These are phyloP conservation scores for Acanthamoeba healyi DNA, from an alignment of 208 protist species.

Conservation along the genomic window DNA sequence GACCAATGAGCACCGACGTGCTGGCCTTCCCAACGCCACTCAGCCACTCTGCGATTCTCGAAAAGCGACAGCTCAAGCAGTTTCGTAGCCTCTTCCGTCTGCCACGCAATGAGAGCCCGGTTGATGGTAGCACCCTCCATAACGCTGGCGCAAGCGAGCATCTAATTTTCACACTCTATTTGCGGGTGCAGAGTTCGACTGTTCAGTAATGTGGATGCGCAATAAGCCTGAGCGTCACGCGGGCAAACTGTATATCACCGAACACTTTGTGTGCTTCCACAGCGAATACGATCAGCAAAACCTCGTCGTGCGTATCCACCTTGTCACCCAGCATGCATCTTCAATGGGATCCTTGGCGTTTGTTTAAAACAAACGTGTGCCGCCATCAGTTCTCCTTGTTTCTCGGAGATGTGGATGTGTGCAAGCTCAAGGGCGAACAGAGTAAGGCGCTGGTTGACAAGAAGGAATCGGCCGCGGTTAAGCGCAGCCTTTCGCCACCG, in stretches of 20 bases:
- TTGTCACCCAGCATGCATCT: background rate
- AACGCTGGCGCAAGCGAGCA: too few species aligned
- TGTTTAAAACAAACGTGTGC: background rate
- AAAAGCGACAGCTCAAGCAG: constrained; percentile 15
- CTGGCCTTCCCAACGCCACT: constrained; percentile 39
- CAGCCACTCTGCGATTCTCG: constrained; percentile 1
- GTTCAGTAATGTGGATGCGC: constrained; percentile 27
- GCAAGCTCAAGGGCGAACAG: constrained; percentile 21
- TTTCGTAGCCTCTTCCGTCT: constrained; percentile 40
- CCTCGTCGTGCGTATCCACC: background rate
- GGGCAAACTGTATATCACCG: constrained; percentile 52
- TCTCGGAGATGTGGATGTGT: background rate
- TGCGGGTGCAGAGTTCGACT: background rate
- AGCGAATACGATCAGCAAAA: background rate
- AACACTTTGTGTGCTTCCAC: constrained; percentile 57
- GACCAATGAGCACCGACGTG: constrained; percentile 30
- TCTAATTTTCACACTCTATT: background rate
- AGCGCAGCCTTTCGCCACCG: background rate
- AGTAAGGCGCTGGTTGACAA: background rate
- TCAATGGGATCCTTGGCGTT: background rate
- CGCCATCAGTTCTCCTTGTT: background rate
- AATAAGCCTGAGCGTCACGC: constrained; percentile 29
- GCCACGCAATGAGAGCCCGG: background rate
- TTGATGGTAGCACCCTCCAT: too few species aligned
- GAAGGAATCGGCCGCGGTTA: background rate